Conservation (phyloP, 2,329 filamentous ascomycete species). For the Pseudogymnoascus sp. region DNA sequence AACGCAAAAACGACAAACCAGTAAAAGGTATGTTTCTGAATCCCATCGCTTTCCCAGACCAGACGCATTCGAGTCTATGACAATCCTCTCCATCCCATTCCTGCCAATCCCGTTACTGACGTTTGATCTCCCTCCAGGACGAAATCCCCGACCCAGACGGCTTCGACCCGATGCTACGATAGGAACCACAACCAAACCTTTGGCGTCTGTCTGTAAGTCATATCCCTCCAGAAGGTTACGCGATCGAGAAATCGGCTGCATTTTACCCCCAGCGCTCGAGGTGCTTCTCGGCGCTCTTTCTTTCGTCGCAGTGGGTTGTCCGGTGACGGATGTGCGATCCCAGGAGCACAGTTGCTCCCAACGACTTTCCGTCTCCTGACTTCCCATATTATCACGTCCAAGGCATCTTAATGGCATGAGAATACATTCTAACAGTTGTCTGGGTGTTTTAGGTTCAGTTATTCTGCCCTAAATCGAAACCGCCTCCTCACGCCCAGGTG, state of each 20-base stretch:
- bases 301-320: background rate
- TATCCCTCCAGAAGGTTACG: slow-evolving; percentile 23
- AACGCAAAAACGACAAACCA: slow-evolving; percentile 3
- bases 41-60: background rate
- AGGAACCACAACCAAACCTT: slow-evolving; percentile 25
- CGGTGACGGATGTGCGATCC: background rate
- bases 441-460: background rate
- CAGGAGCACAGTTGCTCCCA: background rate
- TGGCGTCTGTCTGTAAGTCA: slow-evolving; percentile 27
- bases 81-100: slow-evolving; percentile 11
- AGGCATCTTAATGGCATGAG: background rate
- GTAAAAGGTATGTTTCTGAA: slow-evolving; percentile 6
- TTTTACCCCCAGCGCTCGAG: slow-evolving; percentile 6
- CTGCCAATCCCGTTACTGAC: slow-evolving; percentile 4
- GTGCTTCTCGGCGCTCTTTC: background rate
- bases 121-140: slow-evolving; percentile 11
- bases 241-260: slow-evolving; percentile 25
- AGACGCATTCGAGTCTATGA: background rate
- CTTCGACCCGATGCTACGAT: slow-evolving; percentile 27
- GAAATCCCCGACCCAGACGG: slow-evolving; percentile 7
- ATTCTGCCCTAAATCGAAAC: slow-evolving; percentile 20
- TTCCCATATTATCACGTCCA: background rate
- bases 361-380: background rate
- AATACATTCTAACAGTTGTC: background rate
- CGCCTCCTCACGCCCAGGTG: slow-evolving; percentile 15